phyloP scores from a whole-genome alignment of 805 yeast genomes.

The Candida manassasensis region DNA sequence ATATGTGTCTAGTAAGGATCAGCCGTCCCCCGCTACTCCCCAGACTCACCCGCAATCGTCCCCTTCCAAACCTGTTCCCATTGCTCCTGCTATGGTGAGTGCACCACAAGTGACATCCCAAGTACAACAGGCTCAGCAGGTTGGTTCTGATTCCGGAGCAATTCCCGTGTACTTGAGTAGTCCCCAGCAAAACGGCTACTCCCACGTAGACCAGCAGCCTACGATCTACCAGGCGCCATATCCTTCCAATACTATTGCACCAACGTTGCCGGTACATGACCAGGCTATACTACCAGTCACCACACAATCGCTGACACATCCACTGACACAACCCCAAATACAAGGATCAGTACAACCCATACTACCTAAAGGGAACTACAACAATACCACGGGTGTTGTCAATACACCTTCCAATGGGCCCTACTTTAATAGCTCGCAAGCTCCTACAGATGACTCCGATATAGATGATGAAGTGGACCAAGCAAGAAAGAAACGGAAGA shows the following conservation, averaged over 20 bases:
- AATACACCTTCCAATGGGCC: neutral
- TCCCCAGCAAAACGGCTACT: neutral
- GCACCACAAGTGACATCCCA: neutral
- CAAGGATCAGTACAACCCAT: too few species aligned
- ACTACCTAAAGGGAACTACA: too few species aligned
- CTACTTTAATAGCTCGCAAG: constrained; percentile 1
- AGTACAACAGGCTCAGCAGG: neutral
- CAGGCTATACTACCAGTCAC: too few species aligned
- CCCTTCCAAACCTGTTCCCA: neutral
- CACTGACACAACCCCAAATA: too few species aligned
- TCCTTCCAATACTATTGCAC: neutral
- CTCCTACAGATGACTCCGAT: constrained; percentile 5
- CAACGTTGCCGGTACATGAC: neutral
- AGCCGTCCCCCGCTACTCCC: constrained; percentile 1
- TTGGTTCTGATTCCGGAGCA: neutral
- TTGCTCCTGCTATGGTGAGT: neutral
- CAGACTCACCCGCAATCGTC: constrained; percentile 1
- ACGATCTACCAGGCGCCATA: neutral
- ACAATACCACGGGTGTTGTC: too few species aligned
- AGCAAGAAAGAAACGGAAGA: constrained; percentile 14
- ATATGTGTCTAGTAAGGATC: constrained; percentile 11
- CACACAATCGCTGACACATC: too few species aligned
- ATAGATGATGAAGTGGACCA: constrained; percentile 4
- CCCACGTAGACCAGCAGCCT: neutral
- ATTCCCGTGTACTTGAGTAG: neutral